Percentiles rank a stretch among this genome's conserved stretches.
Conservation (phyloP, 192 early-diverging fungal species). For the Umbelopsis vinacea region DNA sequence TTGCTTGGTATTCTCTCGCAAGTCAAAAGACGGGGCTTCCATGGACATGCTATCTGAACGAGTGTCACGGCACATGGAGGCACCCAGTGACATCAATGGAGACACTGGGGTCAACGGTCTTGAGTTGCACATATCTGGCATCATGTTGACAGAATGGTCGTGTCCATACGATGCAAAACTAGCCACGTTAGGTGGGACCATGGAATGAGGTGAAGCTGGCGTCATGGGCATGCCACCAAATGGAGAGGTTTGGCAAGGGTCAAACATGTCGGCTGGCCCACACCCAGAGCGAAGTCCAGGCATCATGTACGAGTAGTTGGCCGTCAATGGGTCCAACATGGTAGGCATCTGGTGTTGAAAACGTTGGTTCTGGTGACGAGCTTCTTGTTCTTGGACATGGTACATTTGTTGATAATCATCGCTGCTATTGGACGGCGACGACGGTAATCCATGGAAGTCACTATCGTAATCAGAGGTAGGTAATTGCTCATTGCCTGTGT, state of each 20-base stretch:
- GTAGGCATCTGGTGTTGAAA: constrained; percentile 2
- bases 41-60: constrained; percentile 12
- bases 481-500: constrained; percentile 7
- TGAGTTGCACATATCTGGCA: constrained; percentile 27
- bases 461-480: constrained; percentile 26
- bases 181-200: constrained; percentile 2
- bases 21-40: not conserved
- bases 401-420: constrained; percentile 34
- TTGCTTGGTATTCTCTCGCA: constrained; percentile 21
- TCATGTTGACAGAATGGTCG: constrained; percentile 11
- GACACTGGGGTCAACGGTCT: constrained; percentile 26
- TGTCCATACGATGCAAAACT: not conserved
- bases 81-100: constrained; percentile 18
- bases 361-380: constrained; percentile 14
- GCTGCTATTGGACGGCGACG: constrained; percentile 37
- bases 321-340: constrained; percentile 5
- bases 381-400: constrained; percentile 10
- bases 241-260: constrained; percentile 8
- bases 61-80: constrained; percentile 8
- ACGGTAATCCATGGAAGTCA: constrained; percentile 25
- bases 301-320: constrained; percentile 10
- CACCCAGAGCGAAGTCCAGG: constrained; percentile 10
- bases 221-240: constrained; percentile 25
- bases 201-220: constrained; percentile 25
- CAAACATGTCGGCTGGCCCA: constrained; percentile 5